Evolutionary conservation across 805 yeast genomes (phyloP).

Genomic region (Starmera amethionina): DNA sequence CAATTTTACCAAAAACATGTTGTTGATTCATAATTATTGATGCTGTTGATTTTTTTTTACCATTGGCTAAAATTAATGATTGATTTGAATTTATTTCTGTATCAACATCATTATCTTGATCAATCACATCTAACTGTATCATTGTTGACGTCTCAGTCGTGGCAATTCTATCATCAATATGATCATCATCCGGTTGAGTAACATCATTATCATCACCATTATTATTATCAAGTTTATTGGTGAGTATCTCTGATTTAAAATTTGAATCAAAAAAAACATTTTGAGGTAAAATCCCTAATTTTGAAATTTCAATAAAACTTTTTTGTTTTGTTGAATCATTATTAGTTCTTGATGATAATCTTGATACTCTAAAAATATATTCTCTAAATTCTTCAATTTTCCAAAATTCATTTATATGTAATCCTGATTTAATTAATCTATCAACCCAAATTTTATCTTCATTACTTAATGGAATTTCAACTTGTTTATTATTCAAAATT

Average conservation of each 20-base stretch:
- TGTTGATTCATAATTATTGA: constrained; percentile 28
- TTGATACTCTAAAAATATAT: constrained; percentile 52
- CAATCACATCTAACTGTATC: neutral
- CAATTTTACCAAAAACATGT: constrained; percentile 36
- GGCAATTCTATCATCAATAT: neutral
- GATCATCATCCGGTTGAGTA: neutral
- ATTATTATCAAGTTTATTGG: neutral
- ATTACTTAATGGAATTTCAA: constrained; percentile 44
- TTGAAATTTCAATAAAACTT: constrained; percentile 17
- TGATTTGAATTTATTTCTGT: constrained; percentile 9
- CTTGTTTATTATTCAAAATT: constrained; percentile 23
- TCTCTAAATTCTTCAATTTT: constrained; percentile 64
- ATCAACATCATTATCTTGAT: no score
- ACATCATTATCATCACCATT: neutral
- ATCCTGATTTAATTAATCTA: constrained; percentile 62
- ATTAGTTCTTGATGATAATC: constrained; percentile 25
- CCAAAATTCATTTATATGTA: constrained; percentile 70
- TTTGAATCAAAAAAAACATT: constrained; percentile 41
- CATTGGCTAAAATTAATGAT: constrained; percentile 22
- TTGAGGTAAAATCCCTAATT: constrained; percentile 33
- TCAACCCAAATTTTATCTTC: constrained; percentile 70
- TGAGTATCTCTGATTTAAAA: constrained; percentile 2
- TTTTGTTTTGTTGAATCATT: constrained; percentile 7
- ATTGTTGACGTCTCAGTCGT: neutral
- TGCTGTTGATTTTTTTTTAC: constrained; percentile 26